Evolutionary conservation across 108 stramenopile species (phyloP), one percentile per base, ranked within the genome.

Genomic region (Nannochloropsis salina): DNA sequence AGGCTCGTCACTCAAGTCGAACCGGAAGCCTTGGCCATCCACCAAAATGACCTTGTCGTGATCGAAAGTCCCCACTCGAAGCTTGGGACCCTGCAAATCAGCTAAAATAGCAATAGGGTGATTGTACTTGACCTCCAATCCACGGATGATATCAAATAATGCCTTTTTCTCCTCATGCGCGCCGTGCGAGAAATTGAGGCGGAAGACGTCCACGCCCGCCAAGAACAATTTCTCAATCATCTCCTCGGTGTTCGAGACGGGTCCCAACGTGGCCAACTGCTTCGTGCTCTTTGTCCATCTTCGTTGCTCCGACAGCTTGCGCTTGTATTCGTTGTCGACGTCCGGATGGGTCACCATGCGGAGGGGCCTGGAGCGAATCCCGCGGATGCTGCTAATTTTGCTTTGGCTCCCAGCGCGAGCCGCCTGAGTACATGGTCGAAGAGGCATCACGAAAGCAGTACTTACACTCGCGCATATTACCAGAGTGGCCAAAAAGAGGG

Each of bases 141-240:
- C 43, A 31, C 88, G 88, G 61, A 89, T 89, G 3, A 80, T 61
- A 20, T 93, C 90, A 42, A 95, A 87, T 21, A 97, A 86, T 81
- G 95, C 94, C 86, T 94, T 94, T 93, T 98, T 97, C 92, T 98
- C 95, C 81, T 95, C 95, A 86, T 96, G 95, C 41, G 93, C 93
- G 44, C 98, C 96, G 88, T 98, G 98, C 87, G 91, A 92, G 88
- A 97, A 97, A 92, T 98, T 98, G 8, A 98, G 92, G 44, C 98
- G 95, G 88, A 97, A 97, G 11, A 96, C 93, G 86, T 98, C 96
- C 18, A 94, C 96, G 82, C 97, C 97, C 41, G 96, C 95, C 22
- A 96, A 91, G 88, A 98, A 97, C 8, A 98, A 86, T 84, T 92
- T 94, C 86, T 97, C 96, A 87, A 98, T 95, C 96, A 95, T 95